Percentiles rank a stretch among this genome's conserved stretches.
phyloP scores from a whole-genome alignment of 257 asterid genomes.

The Solanum sparsipilum region DNA sequence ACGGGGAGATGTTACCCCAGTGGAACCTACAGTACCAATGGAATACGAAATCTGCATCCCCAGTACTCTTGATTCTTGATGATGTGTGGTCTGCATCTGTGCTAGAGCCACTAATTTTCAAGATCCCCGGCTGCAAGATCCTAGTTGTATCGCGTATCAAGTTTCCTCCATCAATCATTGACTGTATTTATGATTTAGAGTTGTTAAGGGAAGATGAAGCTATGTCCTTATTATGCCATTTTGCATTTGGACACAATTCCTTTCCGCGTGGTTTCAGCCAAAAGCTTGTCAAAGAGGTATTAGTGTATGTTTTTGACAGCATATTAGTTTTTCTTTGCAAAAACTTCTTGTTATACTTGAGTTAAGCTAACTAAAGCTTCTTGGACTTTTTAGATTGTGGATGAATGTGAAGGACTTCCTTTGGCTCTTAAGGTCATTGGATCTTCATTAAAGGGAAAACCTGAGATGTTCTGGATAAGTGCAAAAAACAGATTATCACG shows the following conservation, averaged over 20 bases:
- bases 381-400: constrained; percentile 41
- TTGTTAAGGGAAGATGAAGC: constrained; percentile 73
- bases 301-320: background rate
- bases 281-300: constrained; percentile 57
- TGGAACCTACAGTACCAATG: constrained; percentile 15
- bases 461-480: constrained; percentile 74
- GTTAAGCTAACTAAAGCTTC: background rate
- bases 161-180: constrained; percentile 50
- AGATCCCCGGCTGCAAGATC: constrained; percentile 63
- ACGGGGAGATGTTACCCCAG: constrained; percentile 23
- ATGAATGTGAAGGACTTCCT: constrained; percentile 87
- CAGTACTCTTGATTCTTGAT: constrained; percentile 56
- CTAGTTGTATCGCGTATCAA: constrained; percentile 71
- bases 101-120: constrained; percentile 46
- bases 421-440: constrained; percentile 88
- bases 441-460: constrained; percentile 67
- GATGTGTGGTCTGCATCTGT: constrained; percentile 84
- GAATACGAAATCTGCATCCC: constrained; percentile 12
- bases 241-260: constrained; percentile 62
- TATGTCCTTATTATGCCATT: constrained; percentile 59
- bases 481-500: constrained; percentile 64
- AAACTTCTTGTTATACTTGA: background rate
- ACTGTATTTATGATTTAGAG: constrained; percentile 56
- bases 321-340: background rate
- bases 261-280: constrained; percentile 38